These are phyloP conservation scores for Thalassia testudinum DNA, from an alignment of 116 monocot genomes.

Conservation along the genomic window DNA sequence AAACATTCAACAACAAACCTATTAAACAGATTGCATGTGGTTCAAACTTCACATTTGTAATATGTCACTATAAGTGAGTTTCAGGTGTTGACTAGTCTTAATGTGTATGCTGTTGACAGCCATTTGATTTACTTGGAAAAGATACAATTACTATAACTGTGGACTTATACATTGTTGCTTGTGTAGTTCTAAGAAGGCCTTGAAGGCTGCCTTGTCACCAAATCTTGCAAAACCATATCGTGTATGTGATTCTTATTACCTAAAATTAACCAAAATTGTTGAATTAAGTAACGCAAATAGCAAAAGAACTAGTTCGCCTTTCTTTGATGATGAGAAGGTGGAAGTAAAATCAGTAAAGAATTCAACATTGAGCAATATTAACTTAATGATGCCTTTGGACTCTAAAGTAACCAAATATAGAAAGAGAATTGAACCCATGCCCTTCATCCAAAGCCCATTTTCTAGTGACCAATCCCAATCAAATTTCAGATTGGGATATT, in stretches of 20 bases:
- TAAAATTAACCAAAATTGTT: slow-evolving; percentile 31
- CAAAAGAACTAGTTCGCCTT: slow-evolving; percentile 19
- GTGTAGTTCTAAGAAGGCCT: slow-evolving; percentile 54
- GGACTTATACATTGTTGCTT: slow-evolving; percentile 56
- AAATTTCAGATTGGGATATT: too few species aligned
- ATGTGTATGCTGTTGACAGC: slow-evolving; percentile 48
- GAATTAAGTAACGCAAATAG: slow-evolving; percentile 19
- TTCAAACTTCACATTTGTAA: slow-evolving; percentile 51
- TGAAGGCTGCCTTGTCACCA: slow-evolving; percentile 42
- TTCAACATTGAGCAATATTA: slow-evolving; percentile 19
- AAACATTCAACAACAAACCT: slow-evolving; percentile 48
- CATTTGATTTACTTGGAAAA: slow-evolving; percentile 74
- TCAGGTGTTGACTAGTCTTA: slow-evolving; percentile 53
- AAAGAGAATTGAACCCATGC: slow-evolving; percentile 18
- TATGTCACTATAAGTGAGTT: slow-evolving; percentile 50
- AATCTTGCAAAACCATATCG: slow-evolving; percentile 61
- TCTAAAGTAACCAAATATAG: slow-evolving; percentile 25
- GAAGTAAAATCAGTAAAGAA: slow-evolving; percentile 16
- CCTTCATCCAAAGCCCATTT: slow-evolving; percentile 8
- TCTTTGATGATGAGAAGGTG: slow-evolving; percentile 23
- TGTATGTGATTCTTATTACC: slow-evolving; percentile 61
- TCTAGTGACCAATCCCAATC: background rate
- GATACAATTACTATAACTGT: slow-evolving; percentile 67
- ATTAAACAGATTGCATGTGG: slow-evolving; percentile 55
- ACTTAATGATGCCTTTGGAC: slow-evolving; percentile 33